phyloP scores from a whole-genome alignment of 352 stramenopile species.

The Phytophthora capsici region DNA sequence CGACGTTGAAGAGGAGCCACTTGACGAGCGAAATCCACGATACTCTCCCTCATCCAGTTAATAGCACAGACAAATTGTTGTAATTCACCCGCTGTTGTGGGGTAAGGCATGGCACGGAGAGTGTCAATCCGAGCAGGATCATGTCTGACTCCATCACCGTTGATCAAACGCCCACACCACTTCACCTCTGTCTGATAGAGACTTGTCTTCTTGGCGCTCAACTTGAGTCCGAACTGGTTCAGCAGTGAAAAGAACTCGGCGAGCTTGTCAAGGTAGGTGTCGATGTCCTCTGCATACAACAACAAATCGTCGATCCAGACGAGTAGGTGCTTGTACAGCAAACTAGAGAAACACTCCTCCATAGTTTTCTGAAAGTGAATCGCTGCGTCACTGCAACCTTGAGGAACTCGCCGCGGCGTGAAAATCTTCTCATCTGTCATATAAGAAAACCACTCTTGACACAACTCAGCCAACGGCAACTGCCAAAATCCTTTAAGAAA shows the following conservation, averaged over 20 bases:
- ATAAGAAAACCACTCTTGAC: slow-evolving; percentile 21
- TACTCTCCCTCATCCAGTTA: no score
- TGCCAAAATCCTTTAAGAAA: slow-evolving; percentile 21
- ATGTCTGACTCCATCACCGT: background rate
- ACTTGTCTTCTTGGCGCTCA: background rate
- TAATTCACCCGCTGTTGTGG: no score
- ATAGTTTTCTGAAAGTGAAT: slow-evolving; percentile 19
- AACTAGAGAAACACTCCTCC: background rate
- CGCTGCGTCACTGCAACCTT: slow-evolving; percentile 16
- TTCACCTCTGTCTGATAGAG: background rate
- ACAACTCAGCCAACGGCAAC: background rate
- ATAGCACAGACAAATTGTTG: no score
- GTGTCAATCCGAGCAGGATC: background rate
- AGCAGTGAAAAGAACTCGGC: slow-evolving; percentile 24
- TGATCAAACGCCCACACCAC: background rate
- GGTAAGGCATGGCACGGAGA: background rate
- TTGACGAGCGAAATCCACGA: no score
- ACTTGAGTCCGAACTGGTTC: slow-evolving; percentile 15
- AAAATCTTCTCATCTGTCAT: slow-evolving; percentile 33
- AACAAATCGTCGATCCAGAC: slow-evolving; percentile 26
- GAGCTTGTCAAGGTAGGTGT: slow-evolving; percentile 27
- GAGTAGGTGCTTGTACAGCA: slow-evolving; percentile 14
- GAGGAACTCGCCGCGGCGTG: slow-evolving; percentile 21
- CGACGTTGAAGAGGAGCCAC: no score
- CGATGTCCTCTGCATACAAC: slow-evolving; percentile 27